Conservation (phyloP, 2,329 filamentous ascomycete genomes). For the Phaeosphaeriaceae sp. region DNA sequence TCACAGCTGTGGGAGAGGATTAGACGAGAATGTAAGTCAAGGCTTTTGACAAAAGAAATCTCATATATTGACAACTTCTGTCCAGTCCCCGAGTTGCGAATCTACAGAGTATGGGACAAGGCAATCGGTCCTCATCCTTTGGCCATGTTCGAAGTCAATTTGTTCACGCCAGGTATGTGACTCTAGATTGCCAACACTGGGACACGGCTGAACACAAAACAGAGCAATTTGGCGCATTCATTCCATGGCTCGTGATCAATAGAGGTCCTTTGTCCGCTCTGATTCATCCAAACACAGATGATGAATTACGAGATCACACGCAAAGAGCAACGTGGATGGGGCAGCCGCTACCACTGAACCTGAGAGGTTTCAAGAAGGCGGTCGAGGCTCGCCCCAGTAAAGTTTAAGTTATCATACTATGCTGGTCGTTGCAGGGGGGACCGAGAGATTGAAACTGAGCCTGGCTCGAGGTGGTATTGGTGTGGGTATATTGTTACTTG, state of each 20-base stretch:
- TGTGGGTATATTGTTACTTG: neutral
- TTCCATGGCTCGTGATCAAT: conserved; percentile 84
- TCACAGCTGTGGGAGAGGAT: conserved; percentile 78
- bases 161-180: conserved; percentile 70
- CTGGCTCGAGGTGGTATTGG: neutral
- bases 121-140: conserved; percentile 83
- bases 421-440: neutral
- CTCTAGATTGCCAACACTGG: neutral
- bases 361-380: conserved; percentile 55
- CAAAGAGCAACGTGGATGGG: conserved; percentile 78
- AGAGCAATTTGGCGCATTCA: conserved; percentile 86
- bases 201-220: neutral
- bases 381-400: conserved; percentile 3
- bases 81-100: conserved; percentile 80
- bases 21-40: conserved; percentile 73
- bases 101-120: conserved; percentile 78
- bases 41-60: neutral
- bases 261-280: conserved; percentile 80
- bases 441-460: neutral
- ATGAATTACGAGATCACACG: conserved; percentile 68
- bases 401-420: neutral
- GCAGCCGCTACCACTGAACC: conserved; percentile 67
- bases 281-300: conserved; percentile 82
- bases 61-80: conserved; percentile 1
- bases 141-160: conserved; percentile 91